A percentile compares a stretch with the other conserved stretches of the same genome.
phyloP scores from a whole-genome alignment of 2,329 filamentous ascomycete genomes.

The Periconia macrospinosa region DNA sequence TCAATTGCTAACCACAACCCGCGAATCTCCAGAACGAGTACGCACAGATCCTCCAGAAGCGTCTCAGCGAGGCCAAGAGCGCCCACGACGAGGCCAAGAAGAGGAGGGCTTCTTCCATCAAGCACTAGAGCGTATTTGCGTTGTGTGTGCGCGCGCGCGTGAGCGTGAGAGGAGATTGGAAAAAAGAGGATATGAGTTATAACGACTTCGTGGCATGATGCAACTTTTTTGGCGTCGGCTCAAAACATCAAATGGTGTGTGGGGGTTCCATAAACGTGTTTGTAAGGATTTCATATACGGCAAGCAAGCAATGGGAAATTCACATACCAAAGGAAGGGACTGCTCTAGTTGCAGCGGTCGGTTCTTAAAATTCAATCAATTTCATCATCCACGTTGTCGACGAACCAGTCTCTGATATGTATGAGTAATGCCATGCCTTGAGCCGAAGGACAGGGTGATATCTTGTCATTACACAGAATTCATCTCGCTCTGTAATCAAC shows the following conservation, averaged over 20 bases:
- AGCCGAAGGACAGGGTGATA: too few species aligned
- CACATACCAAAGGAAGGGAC: slow-evolving; percentile 39
- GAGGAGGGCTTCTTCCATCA: slow-evolving; percentile 84
- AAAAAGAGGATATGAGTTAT: slow-evolving; percentile 21
- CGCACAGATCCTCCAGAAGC: slow-evolving; percentile 92
- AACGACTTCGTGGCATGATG: slow-evolving; percentile 39
- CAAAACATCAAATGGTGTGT: slow-evolving; percentile 30
- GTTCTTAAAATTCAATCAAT: slow-evolving; percentile 38
- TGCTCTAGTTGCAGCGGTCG: slow-evolving; percentile 36
- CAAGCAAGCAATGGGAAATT: slow-evolving; percentile 23
- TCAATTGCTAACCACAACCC: not conserved
- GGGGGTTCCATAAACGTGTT: slow-evolving; percentile 31
- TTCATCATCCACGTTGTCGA: slow-evolving; percentile 34
- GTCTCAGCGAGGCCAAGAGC: slow-evolving; percentile 93
- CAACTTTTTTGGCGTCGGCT: slow-evolving; percentile 40
- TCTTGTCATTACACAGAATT: too few species aligned
- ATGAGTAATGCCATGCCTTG: not conserved
- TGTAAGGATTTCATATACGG: slow-evolving; percentile 9
- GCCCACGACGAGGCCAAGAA: slow-evolving; percentile 93
- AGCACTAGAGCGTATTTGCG: slow-evolving; percentile 34
- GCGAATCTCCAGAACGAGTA: slow-evolving; percentile 78
- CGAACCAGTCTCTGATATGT: not conserved
- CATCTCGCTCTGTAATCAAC: not conserved
- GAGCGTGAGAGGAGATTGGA: not conserved
- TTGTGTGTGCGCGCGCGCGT: too few species aligned